These are phyloP conservation scores for Acidomyces sp. DNA, from an alignment of 495 filamentous ascomycete species.

Conservation along the genomic window DNA sequence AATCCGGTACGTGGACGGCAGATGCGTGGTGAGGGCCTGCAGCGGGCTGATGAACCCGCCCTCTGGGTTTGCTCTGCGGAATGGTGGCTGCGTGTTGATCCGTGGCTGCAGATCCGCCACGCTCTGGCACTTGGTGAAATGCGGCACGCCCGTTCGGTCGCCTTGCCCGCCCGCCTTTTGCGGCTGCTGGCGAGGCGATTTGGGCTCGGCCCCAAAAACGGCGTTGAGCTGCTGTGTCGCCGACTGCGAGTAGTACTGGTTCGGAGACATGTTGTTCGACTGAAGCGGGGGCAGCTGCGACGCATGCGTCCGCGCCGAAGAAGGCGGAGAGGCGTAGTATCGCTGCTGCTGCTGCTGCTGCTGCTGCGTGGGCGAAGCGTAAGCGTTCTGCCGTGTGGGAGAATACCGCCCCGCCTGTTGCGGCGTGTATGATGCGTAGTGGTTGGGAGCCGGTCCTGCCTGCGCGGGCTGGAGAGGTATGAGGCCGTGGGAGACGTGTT, in stretches of 20 bases:
- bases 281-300: constrained; percentile 58
- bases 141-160: constrained; percentile 61
- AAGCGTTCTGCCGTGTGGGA: constrained; percentile 43
- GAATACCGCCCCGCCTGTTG: constrained; percentile 39
- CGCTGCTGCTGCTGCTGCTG: constrained; percentile 39
- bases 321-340: constrained; percentile 43
- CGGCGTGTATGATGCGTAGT: constrained; percentile 31
- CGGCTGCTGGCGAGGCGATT: constrained; percentile 51
- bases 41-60: constrained; percentile 97
- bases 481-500: constrained; percentile 58
- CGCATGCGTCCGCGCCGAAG: constrained; percentile 24
- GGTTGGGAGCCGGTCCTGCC: constrained; percentile 37
- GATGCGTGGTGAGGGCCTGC: constrained; percentile 86
- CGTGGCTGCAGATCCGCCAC: constrained; percentile 66
- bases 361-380: constrained; percentile 45
- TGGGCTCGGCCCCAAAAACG: constrained; percentile 57
- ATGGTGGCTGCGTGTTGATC: constrained; percentile 75
- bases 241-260: constrained; percentile 57
- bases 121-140: constrained; percentile 65
- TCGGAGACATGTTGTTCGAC: constrained; percentile 42
- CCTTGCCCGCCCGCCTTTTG: constrained; percentile 32
- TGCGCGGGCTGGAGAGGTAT: constrained; percentile 45
- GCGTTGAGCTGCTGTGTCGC: constrained; percentile 56
- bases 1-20: constrained; percentile 92
- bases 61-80: constrained; percentile 87